A percentile compares a stretch with the other conserved stretches of the same genome.
phyloP scores from a whole-genome alignment of 2,329 filamentous ascomycete genomes.

The Trichophyton benhamiae region DNA sequence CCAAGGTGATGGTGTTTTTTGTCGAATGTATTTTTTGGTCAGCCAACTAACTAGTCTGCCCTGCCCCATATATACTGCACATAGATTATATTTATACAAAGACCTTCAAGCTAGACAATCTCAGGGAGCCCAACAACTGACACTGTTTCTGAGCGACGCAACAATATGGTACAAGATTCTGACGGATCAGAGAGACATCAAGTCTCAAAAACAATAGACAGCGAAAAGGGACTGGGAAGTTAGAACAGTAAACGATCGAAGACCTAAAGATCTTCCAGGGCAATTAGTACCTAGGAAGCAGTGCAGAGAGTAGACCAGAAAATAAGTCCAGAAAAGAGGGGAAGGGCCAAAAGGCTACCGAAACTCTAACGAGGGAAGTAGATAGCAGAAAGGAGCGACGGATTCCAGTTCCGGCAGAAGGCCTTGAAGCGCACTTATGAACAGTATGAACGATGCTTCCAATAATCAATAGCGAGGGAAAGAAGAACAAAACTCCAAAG shows the following conservation, averaged over 20 bases:
- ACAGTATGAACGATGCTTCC: background rate
- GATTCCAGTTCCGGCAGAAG: background rate
- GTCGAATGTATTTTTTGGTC: no score
- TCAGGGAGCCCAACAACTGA: no score
- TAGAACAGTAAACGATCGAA: background rate
- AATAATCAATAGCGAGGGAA: no score
- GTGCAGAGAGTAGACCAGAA: background rate
- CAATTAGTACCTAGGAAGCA: background rate
- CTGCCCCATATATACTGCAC: no score
- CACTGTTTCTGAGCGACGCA: background rate
- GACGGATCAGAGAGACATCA: background rate
- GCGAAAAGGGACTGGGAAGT: background rate
- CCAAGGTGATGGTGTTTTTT: no score
- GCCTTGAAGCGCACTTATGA: background rate
- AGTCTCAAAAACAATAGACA: background rate
- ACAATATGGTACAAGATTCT: slow-evolving; percentile 1
- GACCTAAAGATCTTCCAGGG: background rate
- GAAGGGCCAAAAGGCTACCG: background rate
- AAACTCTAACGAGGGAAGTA: background rate
- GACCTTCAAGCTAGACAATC: no score
- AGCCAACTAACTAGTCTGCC: no score
- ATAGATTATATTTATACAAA: no score
- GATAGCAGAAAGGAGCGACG: background rate
- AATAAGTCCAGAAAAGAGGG: background rate
- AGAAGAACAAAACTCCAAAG: background rate